Percentiles rank a stretch among this genome's conserved stretches.
Conservation (phyloP, 2,329 filamentous ascomycete species). For the Colletotrichum chrysophilum region DNA sequence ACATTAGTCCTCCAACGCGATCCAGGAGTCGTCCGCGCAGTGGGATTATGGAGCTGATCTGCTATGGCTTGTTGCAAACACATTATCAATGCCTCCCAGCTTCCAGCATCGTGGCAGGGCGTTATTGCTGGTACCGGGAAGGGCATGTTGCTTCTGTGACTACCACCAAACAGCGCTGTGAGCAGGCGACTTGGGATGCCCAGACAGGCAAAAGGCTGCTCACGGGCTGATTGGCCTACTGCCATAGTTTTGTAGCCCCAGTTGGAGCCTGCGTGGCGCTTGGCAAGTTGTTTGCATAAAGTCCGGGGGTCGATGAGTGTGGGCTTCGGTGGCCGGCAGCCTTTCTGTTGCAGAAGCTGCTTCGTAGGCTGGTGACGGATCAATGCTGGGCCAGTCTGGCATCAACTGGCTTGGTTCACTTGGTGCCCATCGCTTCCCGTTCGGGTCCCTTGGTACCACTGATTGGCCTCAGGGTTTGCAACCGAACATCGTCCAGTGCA, state of each 20-base stretch:
- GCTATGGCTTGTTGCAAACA: not conserved
- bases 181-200: conserved; percentile 7
- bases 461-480: conserved; percentile 4
- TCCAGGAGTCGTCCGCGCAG: not conserved
- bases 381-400: conserved; percentile 7
- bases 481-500: not conserved
- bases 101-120: not conserved
- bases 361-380: conserved; percentile 23
- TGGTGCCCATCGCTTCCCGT: conserved; percentile 13
- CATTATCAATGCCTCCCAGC: not conserved
- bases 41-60: not conserved
- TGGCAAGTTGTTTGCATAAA: conserved; percentile 34
- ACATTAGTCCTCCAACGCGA: conserved; percentile 2
- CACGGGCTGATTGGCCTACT: conserved; percentile 8
- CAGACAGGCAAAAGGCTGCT: not conserved
- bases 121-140: not conserved
- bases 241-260: not conserved
- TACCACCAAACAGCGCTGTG: not conserved
- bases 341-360: conserved; percentile 30
- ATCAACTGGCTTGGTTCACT: not conserved
- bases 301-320: conserved; percentile 27
- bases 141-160: conserved; percentile 2
- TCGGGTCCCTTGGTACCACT: not conserved
- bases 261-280: conserved; percentile 6
- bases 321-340: conserved; percentile 20